Conservation (phyloP, 2,329 filamentous ascomycete species). For the Colletotrichum sp. region DNA sequence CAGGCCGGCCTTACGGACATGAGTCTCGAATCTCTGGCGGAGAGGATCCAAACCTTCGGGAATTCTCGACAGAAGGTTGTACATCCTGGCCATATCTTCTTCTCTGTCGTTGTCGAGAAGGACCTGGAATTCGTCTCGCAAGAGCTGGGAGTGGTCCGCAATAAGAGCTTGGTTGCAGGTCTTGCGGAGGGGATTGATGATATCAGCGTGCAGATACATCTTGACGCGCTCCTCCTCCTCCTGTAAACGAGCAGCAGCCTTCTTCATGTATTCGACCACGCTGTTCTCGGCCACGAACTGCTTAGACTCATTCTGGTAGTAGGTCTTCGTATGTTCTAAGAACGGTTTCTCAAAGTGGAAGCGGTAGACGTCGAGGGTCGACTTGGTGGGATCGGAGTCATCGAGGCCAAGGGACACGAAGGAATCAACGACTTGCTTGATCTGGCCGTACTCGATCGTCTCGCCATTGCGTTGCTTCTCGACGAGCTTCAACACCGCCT, state of each 20-base stretch:
- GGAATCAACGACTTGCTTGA: conserved; percentile 95
- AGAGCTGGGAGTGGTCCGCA: conserved; percentile 81
- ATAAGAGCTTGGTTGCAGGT: conserved; percentile 90
- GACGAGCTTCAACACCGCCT: conserved; percentile 89
- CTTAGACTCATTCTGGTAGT: conserved; percentile 91
- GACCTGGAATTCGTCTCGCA: conserved; percentile 94
- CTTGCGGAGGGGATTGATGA: conserved; percentile 82
- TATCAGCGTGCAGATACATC: conserved; percentile 91
- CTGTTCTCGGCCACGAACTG: conserved; percentile 96
- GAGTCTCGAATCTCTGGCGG: conserved; percentile 84
- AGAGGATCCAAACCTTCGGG: conserved; percentile 91
- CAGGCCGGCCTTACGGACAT: conserved; percentile 89
- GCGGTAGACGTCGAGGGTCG: conserved; percentile 93
- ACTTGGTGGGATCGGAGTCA: conserved; percentile 90
- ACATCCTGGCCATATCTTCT: conserved; percentile 96
- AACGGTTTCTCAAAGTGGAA: conserved; percentile 93
- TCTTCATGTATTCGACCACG: conserved; percentile 99
- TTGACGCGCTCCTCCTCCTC: conserved; percentile 95
- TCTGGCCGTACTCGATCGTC: conserved; percentile 95
- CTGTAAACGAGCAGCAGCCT: conserved; percentile 85
- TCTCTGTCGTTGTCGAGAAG: conserved; percentile 93
- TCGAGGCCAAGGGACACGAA: conserved; percentile 95
- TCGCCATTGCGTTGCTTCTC: conserved; percentile 98
- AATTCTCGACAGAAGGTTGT: conserved; percentile 86
- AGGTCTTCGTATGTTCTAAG: conserved; percentile 80